Base-by-base conservation (phyloP, 148 eudicot species). In the Rhododendron ovatum region DNA sequence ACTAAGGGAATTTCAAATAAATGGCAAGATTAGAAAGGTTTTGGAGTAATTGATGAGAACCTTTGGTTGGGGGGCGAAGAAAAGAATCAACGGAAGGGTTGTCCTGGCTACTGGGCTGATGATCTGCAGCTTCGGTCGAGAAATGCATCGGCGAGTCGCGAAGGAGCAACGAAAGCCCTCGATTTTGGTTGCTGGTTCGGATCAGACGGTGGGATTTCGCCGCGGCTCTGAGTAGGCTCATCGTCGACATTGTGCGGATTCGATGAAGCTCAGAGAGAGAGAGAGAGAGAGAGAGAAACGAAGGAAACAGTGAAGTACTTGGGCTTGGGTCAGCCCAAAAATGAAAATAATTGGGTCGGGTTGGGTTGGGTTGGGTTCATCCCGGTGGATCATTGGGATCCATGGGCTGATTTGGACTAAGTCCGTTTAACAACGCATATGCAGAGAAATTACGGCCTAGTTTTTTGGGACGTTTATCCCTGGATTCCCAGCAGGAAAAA, bases 51-150 rank as follows among this genome's bases (percentile, higher is more conserved):
- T 41, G n/a, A 20, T 33, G 26, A 89, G 65, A 30, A 81, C 80
- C 85, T 84, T 88, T 79, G 67, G 57, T 28, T 61, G 91, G 86
- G 35, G 86, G 81, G 17, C n/a, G 82, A 78, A 84, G 86, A 86
- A 92, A 75, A 13, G 84, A n/a, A 41, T 85, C 84, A 39, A 45
- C 5, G 39, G 76, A 15, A 6, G 75, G 47, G 20, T 82, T 59
- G 43, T 57, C 11, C 10, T 30, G 84, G 39, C 76, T 12, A n/a
- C 1, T 51, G 73, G 90, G 90, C 77, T 77, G 88, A 33, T 88
- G 88, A 33, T 88, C 84, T 33, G 76, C 76, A 39, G 88, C 75
- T 82, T 88, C 89, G 15, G 92, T 90, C 57, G 94, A 88, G 71
- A 89, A 87, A 76, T 75, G 83, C 78, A 88, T 77, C 43, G 74